phyloP scores from a whole-genome alignment of 768 basidiomycete genomes.

The Lentinus brumalis region DNA sequence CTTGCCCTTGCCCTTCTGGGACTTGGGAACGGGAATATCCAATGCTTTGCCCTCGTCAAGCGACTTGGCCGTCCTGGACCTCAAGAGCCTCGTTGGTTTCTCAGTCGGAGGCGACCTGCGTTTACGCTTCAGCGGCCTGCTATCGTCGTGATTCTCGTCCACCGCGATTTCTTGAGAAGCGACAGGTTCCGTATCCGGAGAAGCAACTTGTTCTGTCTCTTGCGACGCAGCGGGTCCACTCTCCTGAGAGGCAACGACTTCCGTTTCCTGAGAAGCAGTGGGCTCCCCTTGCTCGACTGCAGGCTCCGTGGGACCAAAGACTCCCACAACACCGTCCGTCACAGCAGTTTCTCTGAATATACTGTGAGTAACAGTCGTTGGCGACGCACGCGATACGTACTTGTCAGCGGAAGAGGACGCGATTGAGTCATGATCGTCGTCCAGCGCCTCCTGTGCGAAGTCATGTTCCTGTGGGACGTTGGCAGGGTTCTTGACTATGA shows the following conservation, averaged over 20 bases:
- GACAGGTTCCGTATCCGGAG: neutral
- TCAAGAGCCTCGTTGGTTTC: neutral
- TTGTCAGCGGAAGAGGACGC: neutral
- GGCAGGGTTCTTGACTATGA: no score
- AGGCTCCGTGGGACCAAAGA: neutral
- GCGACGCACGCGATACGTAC: no score
- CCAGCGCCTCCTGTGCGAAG: no score
- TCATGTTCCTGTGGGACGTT: no score
- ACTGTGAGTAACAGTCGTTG: no score
- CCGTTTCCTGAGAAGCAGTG: neutral
- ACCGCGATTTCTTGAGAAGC: slow-evolving; percentile 3
- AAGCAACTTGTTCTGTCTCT: neutral
- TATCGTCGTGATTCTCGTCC: slow-evolving; percentile 7
- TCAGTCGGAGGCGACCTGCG: slow-evolving; percentile 15
- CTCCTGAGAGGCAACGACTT: no score
- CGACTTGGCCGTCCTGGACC: slow-evolving; percentile 19
- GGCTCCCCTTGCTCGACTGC: neutral
- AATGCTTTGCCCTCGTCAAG: neutral
- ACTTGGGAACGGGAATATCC: neutral
- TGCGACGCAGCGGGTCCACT: neutral
- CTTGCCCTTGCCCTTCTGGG: slow-evolving; percentile 33
- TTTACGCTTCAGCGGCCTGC: slow-evolving; percentile 29
- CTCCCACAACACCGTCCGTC: neutral
- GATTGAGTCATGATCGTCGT: no score
- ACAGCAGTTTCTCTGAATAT: neutral